Percentiles rank a stretch among this genome's conserved stretches.
Evolutionary conservation across 129 eudicot genomes (phyloP).

Genomic region (Ambrosia artemisiifolia): DNA sequence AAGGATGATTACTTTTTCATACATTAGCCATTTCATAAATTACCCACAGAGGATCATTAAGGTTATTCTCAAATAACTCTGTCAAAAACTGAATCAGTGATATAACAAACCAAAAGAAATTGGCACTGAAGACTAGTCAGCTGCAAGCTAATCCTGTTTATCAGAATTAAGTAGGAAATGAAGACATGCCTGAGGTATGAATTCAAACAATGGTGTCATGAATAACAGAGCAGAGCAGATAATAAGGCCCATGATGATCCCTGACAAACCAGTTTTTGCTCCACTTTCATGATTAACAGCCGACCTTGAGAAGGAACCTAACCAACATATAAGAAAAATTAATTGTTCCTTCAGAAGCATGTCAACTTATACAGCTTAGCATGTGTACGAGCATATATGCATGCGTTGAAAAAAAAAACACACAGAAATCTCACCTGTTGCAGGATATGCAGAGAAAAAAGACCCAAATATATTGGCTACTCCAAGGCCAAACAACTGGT

Average conservation of each 20-base stretch:
- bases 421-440: constrained; percentile 69
- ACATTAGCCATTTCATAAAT: background rate
- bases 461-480: constrained; percentile 87
- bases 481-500: constrained; percentile 97
- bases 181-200: constrained; percentile 76
- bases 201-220: constrained; percentile 87
- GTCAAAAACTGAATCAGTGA: background rate
- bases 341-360: constrained; percentile 12
- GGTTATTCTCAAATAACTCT: background rate
- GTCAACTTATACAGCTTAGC: constrained; percentile 10
- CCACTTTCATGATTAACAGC: constrained; percentile 99
- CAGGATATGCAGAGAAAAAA: constrained; percentile 84
- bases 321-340: constrained; percentile 22
- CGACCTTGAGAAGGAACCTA: constrained; percentile 97
- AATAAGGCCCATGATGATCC: constrained; percentile 75
- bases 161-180: constrained; percentile 2
- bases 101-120: background rate
- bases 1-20: background rate
- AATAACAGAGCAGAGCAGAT: constrained; percentile 74
- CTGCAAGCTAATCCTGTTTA: background rate
- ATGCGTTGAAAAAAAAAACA: background rate
- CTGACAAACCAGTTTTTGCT: constrained; percentile 95
- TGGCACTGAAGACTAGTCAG: background rate
- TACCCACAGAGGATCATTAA: constrained; percentile 3
- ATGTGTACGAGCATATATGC: background rate